Evolutionary conservation across 202 grass and related monocot genomes (phyloP).

Genomic region (Carex arenaria): DNA sequence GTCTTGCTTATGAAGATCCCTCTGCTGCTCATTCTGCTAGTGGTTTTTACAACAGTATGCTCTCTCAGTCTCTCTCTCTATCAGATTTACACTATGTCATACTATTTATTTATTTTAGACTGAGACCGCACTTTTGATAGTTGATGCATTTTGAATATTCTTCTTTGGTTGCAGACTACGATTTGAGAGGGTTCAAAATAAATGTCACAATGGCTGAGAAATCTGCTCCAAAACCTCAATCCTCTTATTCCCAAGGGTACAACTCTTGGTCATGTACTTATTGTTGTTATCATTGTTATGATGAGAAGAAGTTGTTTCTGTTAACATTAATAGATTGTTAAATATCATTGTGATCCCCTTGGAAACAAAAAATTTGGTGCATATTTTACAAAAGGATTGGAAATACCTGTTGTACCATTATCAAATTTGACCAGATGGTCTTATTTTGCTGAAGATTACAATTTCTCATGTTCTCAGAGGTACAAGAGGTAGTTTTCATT

Average conservation of each 20-base stretch:
- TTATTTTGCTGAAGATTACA: neutral
- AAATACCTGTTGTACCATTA: neutral
- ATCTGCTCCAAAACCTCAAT: conserved; percentile 76
- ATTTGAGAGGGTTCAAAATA: conserved; percentile 93
- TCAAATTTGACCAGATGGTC: neutral
- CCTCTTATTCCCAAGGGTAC: conserved; percentile 84
- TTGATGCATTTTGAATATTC: conserved; percentile 25
- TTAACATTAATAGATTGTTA: neutral
- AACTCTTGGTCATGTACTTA: conserved; percentile 11
- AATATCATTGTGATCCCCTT: neutral
- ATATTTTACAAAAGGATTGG: neutral
- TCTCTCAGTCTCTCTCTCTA: neutral
- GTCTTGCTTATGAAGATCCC: conserved; percentile 97
- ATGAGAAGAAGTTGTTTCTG: neutral
- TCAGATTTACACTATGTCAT: neutral
- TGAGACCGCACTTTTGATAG: neutral
- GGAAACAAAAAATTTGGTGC: neutral
- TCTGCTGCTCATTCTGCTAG: conserved; percentile 94
- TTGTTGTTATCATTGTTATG: conserved; percentile 9
- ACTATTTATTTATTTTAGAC: conserved; percentile 9
- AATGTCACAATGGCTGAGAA: conserved; percentile 95
- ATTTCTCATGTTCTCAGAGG: neutral
- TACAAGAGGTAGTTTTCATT: neutral
- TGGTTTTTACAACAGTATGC: conserved; percentile 89
- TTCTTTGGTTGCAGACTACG: conserved; percentile 58